These are phyloP conservation scores for Symmetrospora coprosmae DNA, from an alignment of 768 basidiomycete genomes.

Conservation along the genomic window DNA sequence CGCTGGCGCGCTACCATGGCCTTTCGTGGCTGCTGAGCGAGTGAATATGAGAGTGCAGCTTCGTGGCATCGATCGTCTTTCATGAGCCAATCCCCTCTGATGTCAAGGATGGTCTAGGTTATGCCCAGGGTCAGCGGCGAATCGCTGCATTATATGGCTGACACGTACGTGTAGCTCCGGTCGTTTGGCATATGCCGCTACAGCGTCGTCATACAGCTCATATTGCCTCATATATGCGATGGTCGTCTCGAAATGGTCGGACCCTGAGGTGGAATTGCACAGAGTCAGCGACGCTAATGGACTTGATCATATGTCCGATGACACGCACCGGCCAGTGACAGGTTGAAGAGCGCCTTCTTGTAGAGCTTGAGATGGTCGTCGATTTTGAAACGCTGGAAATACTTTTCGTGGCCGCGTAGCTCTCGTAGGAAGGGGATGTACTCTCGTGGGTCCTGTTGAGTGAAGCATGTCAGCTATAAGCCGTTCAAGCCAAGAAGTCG, in stretches of 20 bases:
- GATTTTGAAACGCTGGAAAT: constrained; percentile 76
- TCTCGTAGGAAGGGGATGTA: constrained; percentile 94
- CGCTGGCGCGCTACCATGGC: constrained; percentile 44
- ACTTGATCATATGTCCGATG: constrained; percentile 42
- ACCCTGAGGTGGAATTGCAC: no score
- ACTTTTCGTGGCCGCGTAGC: constrained; percentile 59
- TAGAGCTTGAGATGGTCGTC: constrained; percentile 77
- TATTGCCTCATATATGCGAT: constrained; percentile 63
- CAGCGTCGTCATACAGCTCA: constrained; percentile 56
- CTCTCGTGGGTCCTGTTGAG: constrained; percentile 78
- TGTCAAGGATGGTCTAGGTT: neutral
- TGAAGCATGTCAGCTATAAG: neutral
- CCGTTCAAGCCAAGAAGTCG: neutral
- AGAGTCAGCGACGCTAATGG: constrained; percentile 60
- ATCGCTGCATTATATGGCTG: neutral
- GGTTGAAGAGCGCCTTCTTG: constrained; percentile 57
- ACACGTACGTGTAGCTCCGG: neutral
- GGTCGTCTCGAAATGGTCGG: constrained; percentile 62
- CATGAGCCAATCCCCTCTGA: constrained; percentile 15
- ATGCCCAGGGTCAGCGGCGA: no score
- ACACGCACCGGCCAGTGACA: constrained; percentile 66
- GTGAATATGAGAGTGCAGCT: constrained; percentile 1
- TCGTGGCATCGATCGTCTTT: constrained; percentile 44
- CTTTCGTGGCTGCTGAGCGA: constrained; percentile 38
- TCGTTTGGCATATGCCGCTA: constrained; percentile 48